Evolutionary conservation across 2,329 filamentous ascomycete species (phyloP).

Genomic region (Didymella exigua): DNA sequence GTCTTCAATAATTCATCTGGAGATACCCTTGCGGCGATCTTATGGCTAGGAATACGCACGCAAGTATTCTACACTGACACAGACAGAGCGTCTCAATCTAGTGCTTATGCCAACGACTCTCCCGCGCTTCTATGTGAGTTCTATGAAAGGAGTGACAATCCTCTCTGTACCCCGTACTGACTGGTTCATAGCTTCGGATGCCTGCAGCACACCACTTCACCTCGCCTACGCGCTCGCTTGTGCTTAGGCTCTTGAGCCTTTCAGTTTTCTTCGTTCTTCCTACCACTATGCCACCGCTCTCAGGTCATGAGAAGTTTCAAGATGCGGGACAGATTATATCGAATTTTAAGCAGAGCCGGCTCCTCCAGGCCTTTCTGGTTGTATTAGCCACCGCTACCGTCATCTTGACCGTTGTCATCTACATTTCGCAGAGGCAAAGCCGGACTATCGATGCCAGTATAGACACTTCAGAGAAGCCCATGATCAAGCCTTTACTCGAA

Average conservation of each 20-base stretch:
- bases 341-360: neutral
- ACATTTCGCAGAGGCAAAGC: constrained; percentile 1
- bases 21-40: constrained; percentile 43
- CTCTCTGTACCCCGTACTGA: constrained; percentile 31
- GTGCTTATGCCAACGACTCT: constrained; percentile 45
- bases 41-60: constrained; percentile 26
- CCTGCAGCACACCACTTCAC: constrained; percentile 38
- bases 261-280: constrained; percentile 19
- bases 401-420: neutral
- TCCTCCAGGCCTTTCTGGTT: neutral
- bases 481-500: neutral
- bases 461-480: neutral
- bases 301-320: neutral
- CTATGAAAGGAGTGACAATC: constrained; percentile 39
- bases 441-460: neutral
- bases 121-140: constrained; percentile 41
- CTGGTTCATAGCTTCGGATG: constrained; percentile 35
- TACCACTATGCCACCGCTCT: constrained; percentile 40
- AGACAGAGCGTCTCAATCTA: constrained; percentile 33
- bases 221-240: constrained; percentile 33
- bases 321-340: neutral
- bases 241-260: constrained; percentile 22
- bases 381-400: neutral
- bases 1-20: constrained; percentile 24
- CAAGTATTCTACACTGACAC: constrained; percentile 36